Evolutionary conservation across 2,329 filamentous ascomycete species (phyloP), one percentile per base, ranked within the genome.

Genomic region (Exophiala xenobiotica): DNA sequence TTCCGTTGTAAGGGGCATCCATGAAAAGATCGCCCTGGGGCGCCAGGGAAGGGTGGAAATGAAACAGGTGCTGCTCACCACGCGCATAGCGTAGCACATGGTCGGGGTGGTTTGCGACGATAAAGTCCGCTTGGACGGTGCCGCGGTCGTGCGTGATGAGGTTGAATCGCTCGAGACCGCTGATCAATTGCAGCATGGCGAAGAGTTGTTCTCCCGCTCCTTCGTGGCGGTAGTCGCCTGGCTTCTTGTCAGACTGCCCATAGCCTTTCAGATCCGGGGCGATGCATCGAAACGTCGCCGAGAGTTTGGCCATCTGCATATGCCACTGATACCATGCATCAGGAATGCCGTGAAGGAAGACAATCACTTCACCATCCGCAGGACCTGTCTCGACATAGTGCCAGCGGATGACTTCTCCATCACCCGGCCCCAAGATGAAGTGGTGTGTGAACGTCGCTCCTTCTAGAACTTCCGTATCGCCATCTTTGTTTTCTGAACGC

Each of bases 271-370:
- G 46, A 11, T 54, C 51, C 3, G 33, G 31, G 1, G 46, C 46
- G 16, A 54, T 49, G 27, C 51, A 54, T 1, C 43, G 47, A 16
- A 33, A 47, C 3, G 16, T 43, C 2, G 18, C 27, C 23, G 51
- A 26, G 11, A 54, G n/a, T 2, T 3, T 22, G 12, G 41, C 41
- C 51, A 54, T 50, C 31, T 54, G 51, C 4, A 23, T 31, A 22
- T 54, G 51, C 51, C 51, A 54, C n/a, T 50, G 46, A 27, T 46
- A 54, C 51, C 51, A 54, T 1, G 51, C 33, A 18, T 50, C 46
- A 1, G 51, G 51, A 8, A 54, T 54, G 6, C 51, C 51, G 16
- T 54, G 51, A 1, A 54, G 46, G 24, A 54, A 54, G 9, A 54
- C 51, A 16, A 54, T 23, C 11, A 24, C 35, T 16, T 54, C 51